Percentiles rank a stretch among this genome's conserved stretches.
These are phyloP conservation scores for Camelina neglecta DNA, from an alignment of 345 rosid genomes.

Conservation along the genomic window DNA sequence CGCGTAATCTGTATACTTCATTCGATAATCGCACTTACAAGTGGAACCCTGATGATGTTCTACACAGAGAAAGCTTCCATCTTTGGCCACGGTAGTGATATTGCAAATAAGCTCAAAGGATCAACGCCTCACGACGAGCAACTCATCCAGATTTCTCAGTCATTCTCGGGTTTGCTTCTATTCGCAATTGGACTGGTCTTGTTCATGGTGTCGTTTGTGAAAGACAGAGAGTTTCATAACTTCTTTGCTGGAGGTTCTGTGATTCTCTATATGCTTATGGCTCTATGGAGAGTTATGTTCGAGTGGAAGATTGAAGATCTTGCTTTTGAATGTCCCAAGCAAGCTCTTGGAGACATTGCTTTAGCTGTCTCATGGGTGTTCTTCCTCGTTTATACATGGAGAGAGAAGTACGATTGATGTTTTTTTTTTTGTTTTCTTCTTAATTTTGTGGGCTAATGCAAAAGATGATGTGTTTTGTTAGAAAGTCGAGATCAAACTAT, in stretches of 20 bases:
- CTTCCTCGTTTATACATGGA: slow-evolving; percentile 85
- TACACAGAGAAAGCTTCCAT: slow-evolving; percentile 65
- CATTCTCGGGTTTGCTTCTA: slow-evolving; percentile 90
- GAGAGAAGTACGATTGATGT: slow-evolving; percentile 86
- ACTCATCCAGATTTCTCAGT: slow-evolving; percentile 80
- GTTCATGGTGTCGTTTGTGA: slow-evolving; percentile 86
- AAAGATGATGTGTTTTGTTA: slow-evolving; percentile 1
- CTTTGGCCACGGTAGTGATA: slow-evolving; percentile 64
- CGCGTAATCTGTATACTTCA: slow-evolving; percentile 66
- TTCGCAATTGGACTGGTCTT: slow-evolving; percentile 71
- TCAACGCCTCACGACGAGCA: slow-evolving; percentile 93
- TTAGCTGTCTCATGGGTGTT: slow-evolving; percentile 83
- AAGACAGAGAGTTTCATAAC: slow-evolving; percentile 75
- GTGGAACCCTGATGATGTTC: slow-evolving; percentile 86
- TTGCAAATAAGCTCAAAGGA: slow-evolving; percentile 72
- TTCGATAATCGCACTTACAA: slow-evolving; percentile 70
- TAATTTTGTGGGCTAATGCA: background rate
- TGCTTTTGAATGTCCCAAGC: slow-evolving; percentile 70
- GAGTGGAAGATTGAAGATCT: slow-evolving; percentile 72
- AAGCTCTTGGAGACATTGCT: slow-evolving; percentile 71
- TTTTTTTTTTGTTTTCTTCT: background rate
- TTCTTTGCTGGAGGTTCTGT: slow-evolving; percentile 87
- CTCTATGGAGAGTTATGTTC: slow-evolving; percentile 77
- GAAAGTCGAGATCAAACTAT: slow-evolving; percentile 19
- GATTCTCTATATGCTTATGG: slow-evolving; percentile 69